Evolutionary conservation across 2,329 filamentous ascomycete species (phyloP).

Genomic region (Hymenoscyphus scutula): DNA sequence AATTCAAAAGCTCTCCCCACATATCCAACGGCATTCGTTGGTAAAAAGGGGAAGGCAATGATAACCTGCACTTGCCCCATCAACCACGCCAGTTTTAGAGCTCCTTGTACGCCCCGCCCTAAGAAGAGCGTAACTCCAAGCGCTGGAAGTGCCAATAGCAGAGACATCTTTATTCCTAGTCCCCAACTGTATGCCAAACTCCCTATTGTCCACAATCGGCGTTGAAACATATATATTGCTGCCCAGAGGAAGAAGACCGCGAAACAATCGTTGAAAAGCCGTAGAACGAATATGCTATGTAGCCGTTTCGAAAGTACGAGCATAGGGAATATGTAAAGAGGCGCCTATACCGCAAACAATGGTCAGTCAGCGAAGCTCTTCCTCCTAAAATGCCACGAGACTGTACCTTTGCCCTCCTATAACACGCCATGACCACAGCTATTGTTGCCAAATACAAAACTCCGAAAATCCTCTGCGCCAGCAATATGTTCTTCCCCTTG

Average conservation of each 20-base stretch:
- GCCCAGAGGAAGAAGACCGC: slow-evolving; percentile 80
- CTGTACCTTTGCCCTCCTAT: slow-evolving; percentile 66
- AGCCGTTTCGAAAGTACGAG: slow-evolving; percentile 86
- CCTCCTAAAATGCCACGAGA: background rate
- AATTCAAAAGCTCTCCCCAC: slow-evolving; percentile 84
- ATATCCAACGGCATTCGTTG: slow-evolving; percentile 67
- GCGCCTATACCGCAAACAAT: slow-evolving; percentile 51
- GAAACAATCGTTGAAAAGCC: slow-evolving; percentile 95
- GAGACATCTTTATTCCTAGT: slow-evolving; percentile 91
- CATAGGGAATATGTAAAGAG: slow-evolving; percentile 83
- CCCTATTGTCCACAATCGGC: slow-evolving; percentile 69
- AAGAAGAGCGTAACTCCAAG: slow-evolving; percentile 75
- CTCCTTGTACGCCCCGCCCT: slow-evolving; percentile 62
- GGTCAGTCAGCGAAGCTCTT: slow-evolving; percentile 6
- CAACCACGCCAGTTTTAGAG: slow-evolving; percentile 66
- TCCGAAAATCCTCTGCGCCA: slow-evolving; percentile 83
- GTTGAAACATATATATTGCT: slow-evolving; percentile 76
- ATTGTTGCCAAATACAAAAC: slow-evolving; percentile 75
- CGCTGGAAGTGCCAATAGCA: slow-evolving; percentile 79
- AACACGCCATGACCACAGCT: slow-evolving; percentile 76
- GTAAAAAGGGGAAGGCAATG: slow-evolving; percentile 65
- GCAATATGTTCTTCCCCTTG: slow-evolving; percentile 69
- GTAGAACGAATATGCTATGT: slow-evolving; percentile 88
- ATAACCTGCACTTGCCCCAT: slow-evolving; percentile 77
- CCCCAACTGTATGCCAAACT: slow-evolving; percentile 73